Percentiles rank a stretch among this genome's conserved stretches.
Evolutionary conservation across 2,329 filamentous ascomycete genomes (phyloP).

Genomic region (Epichloe hybrida): DNA sequence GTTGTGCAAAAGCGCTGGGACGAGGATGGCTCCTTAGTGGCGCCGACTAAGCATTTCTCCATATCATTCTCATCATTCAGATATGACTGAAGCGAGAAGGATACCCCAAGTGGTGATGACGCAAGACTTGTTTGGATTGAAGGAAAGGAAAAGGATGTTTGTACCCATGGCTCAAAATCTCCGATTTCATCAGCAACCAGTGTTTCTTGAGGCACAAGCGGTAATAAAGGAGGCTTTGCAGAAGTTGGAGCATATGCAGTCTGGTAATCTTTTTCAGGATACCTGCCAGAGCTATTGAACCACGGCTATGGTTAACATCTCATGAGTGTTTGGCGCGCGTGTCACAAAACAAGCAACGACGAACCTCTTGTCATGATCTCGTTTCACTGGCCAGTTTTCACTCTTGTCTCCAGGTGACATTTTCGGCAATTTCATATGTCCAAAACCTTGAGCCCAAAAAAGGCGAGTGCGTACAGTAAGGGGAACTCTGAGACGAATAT

Average conservation of each 20-base stretch:
- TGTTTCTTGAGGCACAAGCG: constrained; percentile 1
- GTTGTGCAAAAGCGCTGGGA: not conserved
- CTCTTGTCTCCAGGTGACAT: not conserved
- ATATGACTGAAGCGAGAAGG: constrained; percentile 1
- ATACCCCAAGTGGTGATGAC: not conserved
- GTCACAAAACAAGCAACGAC: not conserved
- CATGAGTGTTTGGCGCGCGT: not conserved
- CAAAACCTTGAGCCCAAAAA: not conserved
- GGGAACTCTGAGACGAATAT: not conserved
- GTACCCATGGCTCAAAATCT: not conserved
- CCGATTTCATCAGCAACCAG: not conserved
- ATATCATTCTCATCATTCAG: constrained; percentile 2
- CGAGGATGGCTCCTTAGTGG: not conserved
- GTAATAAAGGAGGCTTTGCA: constrained; percentile 1
- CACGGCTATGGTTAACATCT: not conserved
- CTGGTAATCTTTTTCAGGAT: not conserved
- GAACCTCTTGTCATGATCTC: not conserved
- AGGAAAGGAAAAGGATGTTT: not conserved
- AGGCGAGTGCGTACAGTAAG: not conserved
- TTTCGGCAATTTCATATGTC: not conserved
- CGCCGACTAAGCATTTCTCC: not conserved
- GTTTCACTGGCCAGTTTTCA: not conserved
- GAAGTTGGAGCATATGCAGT: too few relatives aligned
- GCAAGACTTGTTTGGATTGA: not conserved
- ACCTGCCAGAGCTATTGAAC: not conserved